Evolutionary conservation across 805 yeast genomes (phyloP), one percentile per base, ranked within the genome.

Genomic region (Saturnispora ahearnii): DNA sequence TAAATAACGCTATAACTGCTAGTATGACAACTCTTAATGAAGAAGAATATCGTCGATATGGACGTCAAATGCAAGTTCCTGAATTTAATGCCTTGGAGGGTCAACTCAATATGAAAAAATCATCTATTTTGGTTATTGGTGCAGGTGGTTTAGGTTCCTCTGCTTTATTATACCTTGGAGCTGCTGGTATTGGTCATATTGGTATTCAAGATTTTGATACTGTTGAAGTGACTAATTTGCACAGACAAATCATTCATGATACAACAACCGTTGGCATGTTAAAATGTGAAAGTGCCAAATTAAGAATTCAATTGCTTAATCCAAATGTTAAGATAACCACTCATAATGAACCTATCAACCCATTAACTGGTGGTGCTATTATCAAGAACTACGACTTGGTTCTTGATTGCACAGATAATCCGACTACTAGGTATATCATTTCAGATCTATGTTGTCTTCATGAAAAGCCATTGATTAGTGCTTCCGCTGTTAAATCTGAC

Each of bases 61-160:
- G 99, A 3, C 75, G 99, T 48, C 99, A 93, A 61, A 84, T 93
- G 91, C 80, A 90, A 26, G 96, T 93, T 2, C 93, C 95, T 3
- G 84, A 79, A 51, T 71, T 89, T 46, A 87, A 89, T 1, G 52
- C 57, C 3, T 46, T 67, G 3, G 51, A 65, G 1, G 74, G 80
- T 2, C 99, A 93, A 62, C 46, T 74, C 7, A 69, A 66, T 41
- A 65, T 93, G 44, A 82, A 81, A 54, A 56, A 64, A 0, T 51
- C 91, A 2, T 76, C 71, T 46, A 77, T 90, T 0, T 65, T 91
- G 26, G 90, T 93, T 0, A 74, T 93, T 7, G 99, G 99, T 1
- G 97, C 97, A 0, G 99, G 99, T 10, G 99, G 99, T 0, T 71
- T 93, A 6, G 98, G 99, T 0, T 84, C 95, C 57, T 97, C 99